A percentile compares a stretch with the other conserved stretches of the same genome.
Conservation (phyloP, 2,329 filamentous ascomycete genomes). For the Hypoxylon sp. region DNA sequence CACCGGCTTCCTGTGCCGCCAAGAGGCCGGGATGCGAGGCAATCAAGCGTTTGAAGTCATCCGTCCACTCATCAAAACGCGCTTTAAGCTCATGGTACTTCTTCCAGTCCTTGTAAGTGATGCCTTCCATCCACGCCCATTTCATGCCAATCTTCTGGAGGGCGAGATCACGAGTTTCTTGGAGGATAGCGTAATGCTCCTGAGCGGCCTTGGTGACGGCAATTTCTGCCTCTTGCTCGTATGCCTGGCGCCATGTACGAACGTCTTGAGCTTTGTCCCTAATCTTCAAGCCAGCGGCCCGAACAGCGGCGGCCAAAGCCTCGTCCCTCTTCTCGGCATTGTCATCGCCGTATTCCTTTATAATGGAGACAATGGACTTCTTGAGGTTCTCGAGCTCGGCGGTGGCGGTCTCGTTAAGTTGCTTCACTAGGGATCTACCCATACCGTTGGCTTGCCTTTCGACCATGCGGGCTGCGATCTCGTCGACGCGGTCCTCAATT, state of each 20-base stretch:
- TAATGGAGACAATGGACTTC: constrained; percentile 74
- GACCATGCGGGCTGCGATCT: constrained; percentile 70
- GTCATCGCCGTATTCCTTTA: constrained; percentile 66
- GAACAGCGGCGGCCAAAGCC: constrained; percentile 66
- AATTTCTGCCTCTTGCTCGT: constrained; percentile 77
- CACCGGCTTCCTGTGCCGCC: constrained; percentile 76
- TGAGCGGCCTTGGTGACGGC: constrained; percentile 81
- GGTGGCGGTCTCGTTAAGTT: constrained; percentile 77
- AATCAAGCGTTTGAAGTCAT: constrained; percentile 83
- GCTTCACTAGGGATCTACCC: constrained; percentile 76
- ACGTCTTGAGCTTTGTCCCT: constrained; percentile 84
- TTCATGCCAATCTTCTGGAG: constrained; percentile 92
- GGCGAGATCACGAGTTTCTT: constrained; percentile 85
- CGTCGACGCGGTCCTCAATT: constrained; percentile 78
- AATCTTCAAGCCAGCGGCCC: constrained; percentile 78
- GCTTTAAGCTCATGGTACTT: constrained; percentile 92
- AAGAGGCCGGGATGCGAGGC: constrained; percentile 79
- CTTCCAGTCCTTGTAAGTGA: constrained; percentile 97
- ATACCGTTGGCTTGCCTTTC: constrained; percentile 75
- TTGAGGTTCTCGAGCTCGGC: constrained; percentile 77
- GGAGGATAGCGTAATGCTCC: constrained; percentile 85
- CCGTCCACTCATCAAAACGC: constrained; percentile 86
- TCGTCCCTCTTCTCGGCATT: constrained; percentile 61
- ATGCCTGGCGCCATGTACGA: constrained; percentile 81
- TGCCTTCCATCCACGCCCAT: constrained; percentile 95